Evolutionary conservation across 345 rosid species (phyloP), one percentile per base, ranked within the genome.

Genomic region (Hypericum androsaemum): DNA sequence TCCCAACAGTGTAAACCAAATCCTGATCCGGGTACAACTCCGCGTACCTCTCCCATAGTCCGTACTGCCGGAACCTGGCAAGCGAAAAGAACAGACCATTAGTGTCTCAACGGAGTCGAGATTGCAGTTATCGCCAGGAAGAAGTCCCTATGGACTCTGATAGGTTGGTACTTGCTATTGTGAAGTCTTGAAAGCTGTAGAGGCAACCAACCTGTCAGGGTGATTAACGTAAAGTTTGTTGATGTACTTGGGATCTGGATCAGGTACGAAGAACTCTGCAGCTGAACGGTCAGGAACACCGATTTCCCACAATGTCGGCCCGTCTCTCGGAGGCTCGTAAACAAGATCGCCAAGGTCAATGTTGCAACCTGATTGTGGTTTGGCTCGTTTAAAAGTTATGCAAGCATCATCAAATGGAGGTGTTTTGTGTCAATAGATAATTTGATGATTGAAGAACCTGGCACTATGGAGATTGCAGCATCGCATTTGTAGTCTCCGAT

Each of bases 241-340:
- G 48, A 80, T 37, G 64, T 74, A 73, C 43, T 54, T 74, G 6
- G 95, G 87, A 66, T 90, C 67, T 5, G 95, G 89, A 64, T 87
- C 89, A 3, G 98, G 96, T 64, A 75, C 54, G 67, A 76, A 77
- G 66, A 90, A 90, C 55, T 82, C 89, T 5, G 84, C 76, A 0
- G 95, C 89, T 2, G 89, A 71, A 38, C 96, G 79, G 71, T 90
- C 84, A 16, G 98, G 96, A 56, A 76, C 63, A 28, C 98, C 98
- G 7, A 90, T 87, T 64, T 90, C 96, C 98, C 98, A 90, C 66
- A 90, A 59, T 3, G 95, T 90, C 10, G 83, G 79, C 32, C 98
- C 96, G 51, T 80, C 76, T 64, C 98, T 82, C 46, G 95, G 92
- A 52, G 96, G 92, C 53, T 79, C 74, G 43, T 74, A 84, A 3